A percentile compares a stretch with the other conserved stretches of the same genome.
Conservation (phyloP, 129 eudicot species). For the Flaveria brownii region DNA sequence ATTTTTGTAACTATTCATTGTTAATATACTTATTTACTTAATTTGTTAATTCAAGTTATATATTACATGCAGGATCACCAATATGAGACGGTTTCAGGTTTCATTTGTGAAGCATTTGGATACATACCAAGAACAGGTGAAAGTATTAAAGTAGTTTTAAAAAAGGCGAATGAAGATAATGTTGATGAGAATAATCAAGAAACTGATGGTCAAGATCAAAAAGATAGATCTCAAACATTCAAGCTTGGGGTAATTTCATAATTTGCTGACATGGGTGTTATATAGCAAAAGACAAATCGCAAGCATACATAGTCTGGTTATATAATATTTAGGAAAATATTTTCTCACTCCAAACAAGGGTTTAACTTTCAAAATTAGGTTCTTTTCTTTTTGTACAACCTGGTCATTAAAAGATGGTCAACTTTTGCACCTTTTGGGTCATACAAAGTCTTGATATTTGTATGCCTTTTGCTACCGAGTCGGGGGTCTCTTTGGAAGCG, state of each 20-base stretch:
- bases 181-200: constrained; percentile 46
- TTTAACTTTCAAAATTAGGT: neutral
- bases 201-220: constrained; percentile 39
- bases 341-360: neutral
- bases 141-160: constrained; percentile 55
- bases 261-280: neutral
- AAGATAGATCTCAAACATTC: constrained; percentile 53
- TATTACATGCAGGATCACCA: constrained; percentile 55
- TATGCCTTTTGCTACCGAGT: too few species aligned
- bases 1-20: neutral
- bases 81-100: constrained; percentile 77
- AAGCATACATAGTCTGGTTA: neutral
- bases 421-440: neutral
- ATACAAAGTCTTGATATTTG: too few species aligned
- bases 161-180: constrained; percentile 43
- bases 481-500: too few species aligned
- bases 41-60: neutral
- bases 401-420: neutral
- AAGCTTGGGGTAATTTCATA: constrained; percentile 55
- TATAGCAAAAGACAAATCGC: neutral
- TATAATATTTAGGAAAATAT: neutral
- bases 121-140: constrained; percentile 79
- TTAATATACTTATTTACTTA: constrained; percentile 1
- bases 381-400: neutral
- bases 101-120: constrained; percentile 70